Evolutionary conservation across 495 filamentous ascomycete genomes (phyloP).

Genomic region (Acidiella bohemica): DNA sequence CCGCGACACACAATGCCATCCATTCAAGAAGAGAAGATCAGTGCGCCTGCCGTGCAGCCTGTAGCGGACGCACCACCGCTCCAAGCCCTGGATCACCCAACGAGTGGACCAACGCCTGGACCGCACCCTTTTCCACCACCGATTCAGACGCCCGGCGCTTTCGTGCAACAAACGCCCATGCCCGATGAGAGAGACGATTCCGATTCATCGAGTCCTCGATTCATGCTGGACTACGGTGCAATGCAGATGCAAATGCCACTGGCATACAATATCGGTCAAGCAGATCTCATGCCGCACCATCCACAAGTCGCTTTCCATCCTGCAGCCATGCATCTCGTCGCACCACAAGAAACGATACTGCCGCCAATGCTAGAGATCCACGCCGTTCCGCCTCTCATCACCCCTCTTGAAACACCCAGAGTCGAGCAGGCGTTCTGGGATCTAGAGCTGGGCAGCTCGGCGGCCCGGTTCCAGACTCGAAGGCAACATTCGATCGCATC

Average conservation of each 20-base stretch:
- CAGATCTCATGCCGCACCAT: constrained; percentile 33
- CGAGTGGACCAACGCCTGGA: constrained; percentile 19
- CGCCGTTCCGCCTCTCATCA: constrained; percentile 14
- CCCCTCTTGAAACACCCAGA: constrained; percentile 26
- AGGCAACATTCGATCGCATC: constrained; percentile 21
- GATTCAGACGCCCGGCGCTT: constrained; percentile 17
- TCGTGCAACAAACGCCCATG: constrained; percentile 26
- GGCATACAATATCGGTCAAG: too few species aligned
- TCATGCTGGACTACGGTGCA: constrained; percentile 30
- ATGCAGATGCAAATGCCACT: constrained; percentile 25
- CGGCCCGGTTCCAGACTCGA: constrained; percentile 14
- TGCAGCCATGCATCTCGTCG: constrained; percentile 23
- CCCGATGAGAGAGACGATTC: constrained; percentile 22
- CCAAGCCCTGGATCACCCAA: constrained; percentile 25
- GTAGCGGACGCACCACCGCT: constrained; percentile 16
- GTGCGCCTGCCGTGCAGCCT: constrained; percentile 7
- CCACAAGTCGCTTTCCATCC: too few species aligned
- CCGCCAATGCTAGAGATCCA: constrained; percentile 26
- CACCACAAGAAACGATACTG: constrained; percentile 22
- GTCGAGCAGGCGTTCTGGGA: constrained; percentile 26
- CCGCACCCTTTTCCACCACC: constrained; percentile 21
- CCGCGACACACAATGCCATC: constrained; percentile 5
- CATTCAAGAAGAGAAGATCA: constrained; percentile 13
- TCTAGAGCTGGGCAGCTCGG: constrained; percentile 25
- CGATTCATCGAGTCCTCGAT: constrained; percentile 25